Base-by-base conservation (phyloP, 495 filamentous ascomycete genomes). In the Aspergillus bridgeri region DNA sequence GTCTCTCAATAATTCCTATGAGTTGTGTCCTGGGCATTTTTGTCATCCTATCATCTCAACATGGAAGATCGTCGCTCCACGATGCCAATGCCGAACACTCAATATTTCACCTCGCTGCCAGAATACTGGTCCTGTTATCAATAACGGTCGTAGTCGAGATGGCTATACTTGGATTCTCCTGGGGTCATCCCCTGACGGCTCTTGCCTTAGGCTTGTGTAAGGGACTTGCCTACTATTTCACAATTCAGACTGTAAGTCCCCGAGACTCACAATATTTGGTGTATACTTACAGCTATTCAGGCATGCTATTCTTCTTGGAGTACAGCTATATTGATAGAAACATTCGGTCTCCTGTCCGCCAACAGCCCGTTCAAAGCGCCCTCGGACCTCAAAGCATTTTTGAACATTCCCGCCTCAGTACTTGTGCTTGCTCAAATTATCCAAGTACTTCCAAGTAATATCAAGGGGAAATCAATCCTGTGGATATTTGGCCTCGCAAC, bases 341-440 rank as follows among this genome's bases (percentile, higher is more conserved):
- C 56, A 24, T 57, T 65, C 22, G 65, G 58, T n/a, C 56, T 53
- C 19, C 18, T 56, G 38, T 54, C 51, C 20, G 19, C 51, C 22
- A 33, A 42, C 20, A 45, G 53, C 48, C 49, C 43, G 3, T 50
- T 53, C 23, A 45, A 17, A n/a, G 38, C 23, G 3, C 46, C 47
- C 15, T 46, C 48, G 17, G 43, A 18, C 25, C 19, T 42, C 8
- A 49, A 58, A 24, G 42, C 56, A 5, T 48, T 44, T 4, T 53
- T 18, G 9, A 21, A 33, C 21, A 49, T 53, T 33, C n/a, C 29
- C 15, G 49, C 49, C 3, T 53, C 56, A 3, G 15, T 42, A 49
- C 49, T 58, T 29, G 18, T 50, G 42, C 49, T 58, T 4, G 56
- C 49, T 9, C 56, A 58, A 25, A 42, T 58, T 7, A 53, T 53